phyloP scores from a whole-genome alignment of 1,284 basidiomycete genomes.

The Moniliella sp. region DNA sequence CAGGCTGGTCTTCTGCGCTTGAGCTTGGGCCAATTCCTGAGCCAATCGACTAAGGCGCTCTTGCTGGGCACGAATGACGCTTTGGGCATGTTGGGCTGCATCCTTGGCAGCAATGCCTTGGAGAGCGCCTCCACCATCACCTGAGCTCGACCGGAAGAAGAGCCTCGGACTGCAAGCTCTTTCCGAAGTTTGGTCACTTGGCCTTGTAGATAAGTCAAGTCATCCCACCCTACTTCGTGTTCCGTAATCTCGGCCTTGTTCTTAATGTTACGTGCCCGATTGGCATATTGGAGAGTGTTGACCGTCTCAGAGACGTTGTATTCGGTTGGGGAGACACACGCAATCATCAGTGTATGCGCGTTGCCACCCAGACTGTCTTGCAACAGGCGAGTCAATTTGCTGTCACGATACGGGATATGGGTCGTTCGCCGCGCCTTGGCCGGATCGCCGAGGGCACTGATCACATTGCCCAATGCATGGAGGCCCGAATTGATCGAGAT shows the following conservation, averaged over 20 bases:
- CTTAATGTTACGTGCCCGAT: slow-evolving; percentile 88
- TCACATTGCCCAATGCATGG: slow-evolving; percentile 87
- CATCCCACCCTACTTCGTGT: slow-evolving; percentile 92
- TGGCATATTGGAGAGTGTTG: slow-evolving; percentile 93
- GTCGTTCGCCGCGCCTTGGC: slow-evolving; percentile 38
- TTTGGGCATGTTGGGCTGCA: slow-evolving; percentile 14
- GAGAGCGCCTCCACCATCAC: slow-evolving; percentile 27
- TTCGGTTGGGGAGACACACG: slow-evolving; percentile 83
- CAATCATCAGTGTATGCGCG: slow-evolving; percentile 93
- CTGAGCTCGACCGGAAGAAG: slow-evolving; percentile 42
- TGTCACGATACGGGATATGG: slow-evolving; percentile 89
- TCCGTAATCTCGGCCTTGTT: slow-evolving; percentile 78
- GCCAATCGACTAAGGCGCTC: slow-evolving; percentile 41
- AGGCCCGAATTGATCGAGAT: slow-evolving; percentile 69
- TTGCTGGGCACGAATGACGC: slow-evolving; percentile 11
- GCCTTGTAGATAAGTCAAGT: slow-evolving; percentile 74
- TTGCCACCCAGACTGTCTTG: slow-evolving; percentile 98
- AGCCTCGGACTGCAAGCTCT: slow-evolving; percentile 53
- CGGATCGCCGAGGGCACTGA: slow-evolving; percentile 89
- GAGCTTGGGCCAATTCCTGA: too few relatives aligned
- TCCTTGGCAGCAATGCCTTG: slow-evolving; percentile 8
- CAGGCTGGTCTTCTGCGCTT: neutral
- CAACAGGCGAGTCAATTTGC: slow-evolving; percentile 70
- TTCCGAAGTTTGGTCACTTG: slow-evolving; percentile 44
- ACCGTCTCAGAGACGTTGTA: slow-evolving; percentile 84